Percentiles rank a stretch among this genome's conserved stretches.
Conservation (phyloP, 1,284 basidiomycete species). For the Ganoderma multipileum region DNA sequence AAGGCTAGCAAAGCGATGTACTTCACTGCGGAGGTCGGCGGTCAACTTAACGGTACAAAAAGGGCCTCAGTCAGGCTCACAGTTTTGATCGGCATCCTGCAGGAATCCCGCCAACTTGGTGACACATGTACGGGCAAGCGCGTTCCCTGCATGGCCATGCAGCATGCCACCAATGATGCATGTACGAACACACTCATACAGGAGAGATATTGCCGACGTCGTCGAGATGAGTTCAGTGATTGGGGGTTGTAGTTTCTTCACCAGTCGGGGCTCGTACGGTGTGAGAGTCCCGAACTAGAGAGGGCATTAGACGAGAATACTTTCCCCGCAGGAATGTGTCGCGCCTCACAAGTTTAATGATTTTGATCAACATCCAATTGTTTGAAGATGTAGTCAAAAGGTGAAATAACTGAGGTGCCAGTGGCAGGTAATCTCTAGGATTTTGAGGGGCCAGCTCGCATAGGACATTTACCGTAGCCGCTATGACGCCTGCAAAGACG, state of each 20-base stretch:
- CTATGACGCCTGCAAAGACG: slow-evolving; percentile 71
- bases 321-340: slow-evolving; percentile 12
- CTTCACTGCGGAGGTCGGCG: slow-evolving; percentile 68
- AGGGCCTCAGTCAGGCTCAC: slow-evolving; percentile 51
- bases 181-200: slow-evolving; percentile 99
- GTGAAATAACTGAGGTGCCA: slow-evolving; percentile 94
- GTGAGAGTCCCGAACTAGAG: slow-evolving; percentile 88
- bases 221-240: slow-evolving; percentile 96
- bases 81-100: slow-evolving; percentile 93
- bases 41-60: slow-evolving; percentile 15
- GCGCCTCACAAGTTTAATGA: slow-evolving; percentile 87
- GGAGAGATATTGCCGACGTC: slow-evolving; percentile 92
- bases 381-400: slow-evolving; percentile 95
- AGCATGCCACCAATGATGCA: slow-evolving; percentile 98
- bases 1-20: slow-evolving; percentile 96
- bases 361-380: slow-evolving; percentile 99
- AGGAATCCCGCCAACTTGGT: slow-evolving; percentile 94
- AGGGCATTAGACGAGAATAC: slow-evolving; percentile 15
- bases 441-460: slow-evolving; percentile 90
- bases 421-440: slow-evolving; percentile 79
- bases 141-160: slow-evolving; percentile 78
- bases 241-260: slow-evolving; percentile 92
- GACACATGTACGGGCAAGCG: slow-evolving; percentile 88
- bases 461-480: slow-evolving; percentile 92
- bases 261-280: slow-evolving; percentile 91